Conservation (phyloP, 208 protist species). For the Endotrypanum monterogeii region DNA sequence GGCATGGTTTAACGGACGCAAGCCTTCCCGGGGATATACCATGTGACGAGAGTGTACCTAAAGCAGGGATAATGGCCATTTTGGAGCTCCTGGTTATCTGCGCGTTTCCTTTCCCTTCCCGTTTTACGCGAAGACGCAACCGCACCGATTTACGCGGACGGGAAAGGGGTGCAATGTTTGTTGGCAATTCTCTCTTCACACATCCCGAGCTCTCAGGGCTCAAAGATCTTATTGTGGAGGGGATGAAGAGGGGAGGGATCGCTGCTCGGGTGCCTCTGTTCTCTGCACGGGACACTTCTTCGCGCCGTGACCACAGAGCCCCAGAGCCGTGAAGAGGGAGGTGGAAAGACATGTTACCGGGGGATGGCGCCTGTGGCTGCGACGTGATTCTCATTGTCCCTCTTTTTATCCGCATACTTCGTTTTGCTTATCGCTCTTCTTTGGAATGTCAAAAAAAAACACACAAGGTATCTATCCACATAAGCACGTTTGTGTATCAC, state of each 20-base stretch:
- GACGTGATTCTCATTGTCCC: background rate
- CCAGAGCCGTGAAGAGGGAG: no score
- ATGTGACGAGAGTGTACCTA: background rate
- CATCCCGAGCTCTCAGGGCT: background rate
- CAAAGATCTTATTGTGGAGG: background rate
- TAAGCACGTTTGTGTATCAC: no score
- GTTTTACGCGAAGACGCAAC: no score
- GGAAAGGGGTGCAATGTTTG: background rate
- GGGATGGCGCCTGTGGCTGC: background rate
- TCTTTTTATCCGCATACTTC: background rate
- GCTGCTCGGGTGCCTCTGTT: background rate
- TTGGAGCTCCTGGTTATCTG: background rate
- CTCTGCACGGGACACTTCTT: background rate
- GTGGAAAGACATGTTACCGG: background rate
- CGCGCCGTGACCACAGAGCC: background rate
- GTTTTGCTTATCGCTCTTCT: no score
- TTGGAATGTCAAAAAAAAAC: no score
- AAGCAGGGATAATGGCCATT: background rate
- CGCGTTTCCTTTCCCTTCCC: background rate
- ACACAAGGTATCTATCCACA: no score
- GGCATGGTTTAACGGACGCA: no score
- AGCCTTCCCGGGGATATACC: background rate
- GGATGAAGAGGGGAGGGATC: no score
- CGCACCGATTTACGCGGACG: no score
- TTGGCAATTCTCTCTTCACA: background rate